Base-by-base conservation (phyloP, 202 grass and related monocot species). In the Carex arenaria region DNA sequence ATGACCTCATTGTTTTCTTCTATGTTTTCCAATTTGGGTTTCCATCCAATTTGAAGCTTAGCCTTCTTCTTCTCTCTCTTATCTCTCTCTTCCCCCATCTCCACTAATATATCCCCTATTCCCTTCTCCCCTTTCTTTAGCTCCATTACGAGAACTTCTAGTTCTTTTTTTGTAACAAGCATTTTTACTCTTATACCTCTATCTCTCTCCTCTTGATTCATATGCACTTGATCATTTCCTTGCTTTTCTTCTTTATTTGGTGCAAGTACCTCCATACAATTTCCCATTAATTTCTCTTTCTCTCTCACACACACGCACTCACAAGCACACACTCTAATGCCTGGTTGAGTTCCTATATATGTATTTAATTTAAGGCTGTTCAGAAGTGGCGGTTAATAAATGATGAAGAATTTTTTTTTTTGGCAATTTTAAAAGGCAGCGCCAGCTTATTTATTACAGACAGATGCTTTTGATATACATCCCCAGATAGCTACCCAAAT, bases 1-100 rank as follows among this genome's bases (percentile, higher is more conserved):
- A 54, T 68, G 28, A 82, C 80, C 80, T 82, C 80, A 36, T 4
- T 23, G 26, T 64, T 82, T 68, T 82, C 80, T 82, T 82, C 64
- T 52, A 82, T 82, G 7, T 53, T 67, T 32, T 56, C 80, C 80
- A 82, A 68, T 69, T 82, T 69, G 5, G 80, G 80, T 43, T 82
- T 82, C 80, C 80, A 82, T 18, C 80, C 63, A 64, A 56, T 82
- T 82, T 82, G 59, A 53, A 53, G 26, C 14, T 82, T 69, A 26
- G 45, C 7, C 15, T n/a, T 47, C 13, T 64, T 67, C 19, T 64
- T 67, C 19, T 61, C 32, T 82, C 26, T 82, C 79, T 65, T 65
- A 23, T 75, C 49, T 69, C 51, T 79, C 47, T 56, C 47, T 54
- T 82, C 63, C 23, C 61, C 80, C 7, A 82, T 82, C 62, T 82